Evolutionary conservation across 2,329 filamentous ascomycete genomes (phyloP), one percentile per base, ranked within the genome.

Genomic region (Botrytis medusae): DNA sequence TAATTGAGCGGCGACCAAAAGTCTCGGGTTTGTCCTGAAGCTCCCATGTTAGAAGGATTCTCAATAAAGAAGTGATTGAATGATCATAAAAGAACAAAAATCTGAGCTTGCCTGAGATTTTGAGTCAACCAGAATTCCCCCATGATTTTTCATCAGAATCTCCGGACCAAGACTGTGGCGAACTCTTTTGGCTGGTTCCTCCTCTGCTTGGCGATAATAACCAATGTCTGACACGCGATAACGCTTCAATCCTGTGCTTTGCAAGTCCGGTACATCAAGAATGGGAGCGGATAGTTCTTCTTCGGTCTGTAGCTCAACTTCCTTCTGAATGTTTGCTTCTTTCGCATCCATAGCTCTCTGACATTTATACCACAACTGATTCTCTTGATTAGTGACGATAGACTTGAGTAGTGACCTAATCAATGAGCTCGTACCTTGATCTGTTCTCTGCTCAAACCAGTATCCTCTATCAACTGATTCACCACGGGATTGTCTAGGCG

Each of bases 281-380:
- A 40, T 10, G 18, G 46, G 34, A 14, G 6, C 22, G 16, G 46
- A 29, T 54, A 12, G 16, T 29, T 54, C 46, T 54, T 54, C 29
- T 29, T 4, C 32, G 10, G 16, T 12, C 37, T 10, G 37, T 1
- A 7, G 18, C 14, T 42, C n/a, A 2, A 7, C 25, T 14, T 63
- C 37, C 16, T 20, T 63, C 9, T 54, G 64, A 22, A 22, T 0
- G 2, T 44, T 48, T 57, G 6, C 10, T 69, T 42, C 9, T 57
- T 69, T 69, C n/a, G n/a, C 18, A 37, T 57, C 65, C 2, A 25
- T 57, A 37, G 65, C 25, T 69, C 37, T 69, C n/a, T 69, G 48
- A 3, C 32, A 42, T 32, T 7, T 29, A 44, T 57, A 69, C 37
- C 48, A 69, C 25, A 32, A 22, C 65, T 69, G 37, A 42, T 8